Conservation (phyloP, 2,329 filamentous ascomycete species). For the Mycosphaerella sp. region DNA sequence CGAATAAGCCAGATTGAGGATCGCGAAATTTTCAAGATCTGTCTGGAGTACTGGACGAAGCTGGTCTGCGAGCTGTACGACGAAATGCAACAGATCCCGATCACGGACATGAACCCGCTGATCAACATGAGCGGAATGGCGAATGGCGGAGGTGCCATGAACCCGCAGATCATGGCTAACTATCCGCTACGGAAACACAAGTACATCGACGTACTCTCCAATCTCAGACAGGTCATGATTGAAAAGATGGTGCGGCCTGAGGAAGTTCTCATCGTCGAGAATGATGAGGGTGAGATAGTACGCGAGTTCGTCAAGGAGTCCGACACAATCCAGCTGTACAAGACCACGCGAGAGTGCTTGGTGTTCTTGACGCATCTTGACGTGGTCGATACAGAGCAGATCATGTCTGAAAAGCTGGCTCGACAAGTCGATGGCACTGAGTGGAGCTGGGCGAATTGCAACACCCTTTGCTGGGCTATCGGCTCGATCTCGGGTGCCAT, state of each 20-base stretch:
- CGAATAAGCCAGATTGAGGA: slow-evolving; percentile 98
- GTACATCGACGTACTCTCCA: slow-evolving; percentile 89
- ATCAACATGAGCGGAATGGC: slow-evolving; percentile 70
- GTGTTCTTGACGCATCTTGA: slow-evolving; percentile 97
- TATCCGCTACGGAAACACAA: slow-evolving; percentile 97
- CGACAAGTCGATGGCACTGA: slow-evolving; percentile 91
- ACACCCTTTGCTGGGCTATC: slow-evolving; percentile 98
- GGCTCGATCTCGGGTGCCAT: slow-evolving; percentile 97
- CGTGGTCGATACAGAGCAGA: slow-evolving; percentile 93
- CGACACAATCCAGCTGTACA: slow-evolving; percentile 98
- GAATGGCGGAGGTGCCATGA: slow-evolving; percentile 73
- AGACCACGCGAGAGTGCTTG: slow-evolving; percentile 93
- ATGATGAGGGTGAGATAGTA: slow-evolving; percentile 98
- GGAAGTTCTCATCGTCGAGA: slow-evolving; percentile 98
- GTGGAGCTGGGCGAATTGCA: slow-evolving; percentile 99
- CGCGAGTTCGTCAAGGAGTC: slow-evolving; percentile 99
- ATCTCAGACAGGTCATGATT: slow-evolving; percentile 95
- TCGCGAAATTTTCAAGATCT: slow-evolving; percentile 99
- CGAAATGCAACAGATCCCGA: slow-evolving; percentile 94
- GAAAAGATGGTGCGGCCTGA: slow-evolving; percentile 99
- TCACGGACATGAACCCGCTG: slow-evolving; percentile 86
- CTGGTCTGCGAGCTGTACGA: slow-evolving; percentile 96
- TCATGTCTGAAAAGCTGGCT: slow-evolving; percentile 98
- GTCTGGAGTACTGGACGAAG: slow-evolving; percentile 98
- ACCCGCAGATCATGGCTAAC: slow-evolving; percentile 76